Evolutionary conservation across 2,329 filamentous ascomycete genomes (phyloP).

Genomic region (Xylariaceae sp.): DNA sequence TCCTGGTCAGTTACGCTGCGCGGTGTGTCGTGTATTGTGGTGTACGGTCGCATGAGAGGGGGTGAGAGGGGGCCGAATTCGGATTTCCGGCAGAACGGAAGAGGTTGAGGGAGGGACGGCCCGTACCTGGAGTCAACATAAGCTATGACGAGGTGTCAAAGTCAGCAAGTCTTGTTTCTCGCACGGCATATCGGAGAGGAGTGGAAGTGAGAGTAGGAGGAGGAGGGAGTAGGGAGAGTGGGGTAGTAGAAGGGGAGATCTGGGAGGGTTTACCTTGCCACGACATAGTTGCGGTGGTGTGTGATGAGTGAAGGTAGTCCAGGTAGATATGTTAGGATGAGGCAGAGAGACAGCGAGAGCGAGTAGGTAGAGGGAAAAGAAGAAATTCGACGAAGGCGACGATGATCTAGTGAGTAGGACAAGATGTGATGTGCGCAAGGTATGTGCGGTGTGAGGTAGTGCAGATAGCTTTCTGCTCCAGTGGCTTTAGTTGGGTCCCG

Average conservation of each 20-base stretch:
- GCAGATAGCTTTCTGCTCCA: not conserved
- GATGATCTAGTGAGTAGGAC: too few species aligned
- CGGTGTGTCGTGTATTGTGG: not conserved
- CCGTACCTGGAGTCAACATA: slow-evolving; percentile 60
- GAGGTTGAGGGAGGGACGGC: too few species aligned
- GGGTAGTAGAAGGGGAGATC: too few species aligned
- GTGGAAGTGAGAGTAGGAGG: slow-evolving; percentile 20
- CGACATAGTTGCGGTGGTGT: slow-evolving; percentile 52
- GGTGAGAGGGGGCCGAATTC: too few species aligned
- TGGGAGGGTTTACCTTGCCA: slow-evolving; percentile 61
- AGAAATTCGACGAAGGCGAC: slow-evolving; percentile 1
- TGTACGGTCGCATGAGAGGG: not conserved
- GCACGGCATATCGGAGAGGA: slow-evolving; percentile 19
- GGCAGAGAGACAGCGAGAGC: slow-evolving; percentile 1
- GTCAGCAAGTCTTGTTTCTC: slow-evolving; percentile 18
- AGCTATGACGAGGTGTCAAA: slow-evolving; percentile 30
- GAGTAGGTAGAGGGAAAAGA: slow-evolving; percentile 3
- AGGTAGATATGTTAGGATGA: slow-evolving; percentile 1
- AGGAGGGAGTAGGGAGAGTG: slow-evolving; percentile 4
- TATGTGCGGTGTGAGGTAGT: not conserved
- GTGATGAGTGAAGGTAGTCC: slow-evolving; percentile 6
- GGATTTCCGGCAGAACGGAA: too few species aligned
- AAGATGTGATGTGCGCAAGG: not conserved
- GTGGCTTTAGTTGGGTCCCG: not conserved
- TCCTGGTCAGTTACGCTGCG: slow-evolving; percentile 3